These are phyloP conservation scores for Bipolaris victoriae DNA, from an alignment of 2,329 filamentous ascomycete genomes.

Conservation along the genomic window DNA sequence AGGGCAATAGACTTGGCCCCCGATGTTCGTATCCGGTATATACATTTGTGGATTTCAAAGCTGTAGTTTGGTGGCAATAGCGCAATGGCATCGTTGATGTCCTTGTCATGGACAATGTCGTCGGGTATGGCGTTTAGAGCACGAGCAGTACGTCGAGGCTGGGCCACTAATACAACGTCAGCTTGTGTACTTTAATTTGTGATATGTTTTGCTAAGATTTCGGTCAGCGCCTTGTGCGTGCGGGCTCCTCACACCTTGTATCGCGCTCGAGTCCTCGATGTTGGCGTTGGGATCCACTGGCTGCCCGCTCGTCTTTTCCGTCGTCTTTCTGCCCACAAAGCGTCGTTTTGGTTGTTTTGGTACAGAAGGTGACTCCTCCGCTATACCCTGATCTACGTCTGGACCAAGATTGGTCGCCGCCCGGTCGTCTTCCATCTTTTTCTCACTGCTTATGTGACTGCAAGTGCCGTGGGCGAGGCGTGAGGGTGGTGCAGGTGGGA, in stretches of 20 bases:
- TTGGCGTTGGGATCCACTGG: constrained; percentile 48
- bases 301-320: constrained; percentile 63
- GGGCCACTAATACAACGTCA: constrained; percentile 62
- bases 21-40: constrained; percentile 85
- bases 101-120: constrained; percentile 82
- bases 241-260: constrained; percentile 65
- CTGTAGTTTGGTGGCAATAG: constrained; percentile 95
- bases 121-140: constrained; percentile 90
- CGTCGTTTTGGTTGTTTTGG: constrained; percentile 83
- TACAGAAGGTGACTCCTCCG: constrained; percentile 55
- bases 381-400: constrained; percentile 68
- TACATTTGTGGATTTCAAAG: constrained; percentile 98
- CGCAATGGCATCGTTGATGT: constrained; percentile 84
- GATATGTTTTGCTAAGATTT: not conserved
- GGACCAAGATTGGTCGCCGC: constrained; percentile 73
- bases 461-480: constrained; percentile 19
- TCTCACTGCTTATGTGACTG: constrained; percentile 3
- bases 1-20: constrained; percentile 83
- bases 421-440: constrained; percentile 76
- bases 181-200: constrained; percentile 6
- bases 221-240: not conserved
- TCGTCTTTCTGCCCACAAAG: constrained; percentile 83
- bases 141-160: constrained; percentile 73
- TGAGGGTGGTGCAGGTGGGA: constrained; percentile 19
- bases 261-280: constrained; percentile 68